Conservation (phyloP, 2,329 filamentous ascomycete genomes). For the Claviceps sorghi region DNA sequence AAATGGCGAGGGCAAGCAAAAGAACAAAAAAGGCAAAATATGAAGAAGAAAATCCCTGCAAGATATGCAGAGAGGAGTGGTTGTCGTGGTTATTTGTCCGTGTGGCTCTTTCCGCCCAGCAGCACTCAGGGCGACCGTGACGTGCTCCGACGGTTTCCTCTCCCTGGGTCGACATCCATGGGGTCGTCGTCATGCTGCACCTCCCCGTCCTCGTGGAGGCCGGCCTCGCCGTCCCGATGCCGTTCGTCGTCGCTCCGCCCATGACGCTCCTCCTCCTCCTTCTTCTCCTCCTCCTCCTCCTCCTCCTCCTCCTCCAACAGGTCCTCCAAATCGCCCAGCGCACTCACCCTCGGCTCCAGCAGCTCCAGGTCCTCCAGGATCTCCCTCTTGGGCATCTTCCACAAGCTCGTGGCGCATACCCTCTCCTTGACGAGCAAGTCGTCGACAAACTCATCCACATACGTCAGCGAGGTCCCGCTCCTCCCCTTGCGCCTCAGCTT, state of each 20-base stretch:
- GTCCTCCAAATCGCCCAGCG: conserved; percentile 65
- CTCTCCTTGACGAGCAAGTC: conserved; percentile 78
- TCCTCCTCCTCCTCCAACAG: conserved; percentile 48
- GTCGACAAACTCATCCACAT: conserved; percentile 86
- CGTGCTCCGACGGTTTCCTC: conserved; percentile 12
- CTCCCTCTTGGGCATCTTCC: conserved; percentile 74
- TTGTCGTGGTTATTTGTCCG: background rate
- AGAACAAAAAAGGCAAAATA: background rate
- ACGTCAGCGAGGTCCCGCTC: conserved; percentile 60
- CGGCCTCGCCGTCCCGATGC: conserved; percentile 10
- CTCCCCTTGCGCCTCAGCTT: conserved; percentile 70
- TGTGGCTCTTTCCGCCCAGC: background rate
- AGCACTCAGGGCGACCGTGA: conserved; percentile 9
- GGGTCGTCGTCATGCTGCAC: conserved; percentile 12
- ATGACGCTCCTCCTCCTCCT: conserved; percentile 27
- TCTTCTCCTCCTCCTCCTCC: conserved; percentile 43
- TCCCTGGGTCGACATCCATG: conserved; percentile 25
- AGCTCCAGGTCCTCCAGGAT: conserved; percentile 79
- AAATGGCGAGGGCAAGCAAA: background rate
- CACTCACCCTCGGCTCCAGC: conserved; percentile 72
- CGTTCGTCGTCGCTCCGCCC: conserved; percentile 10
- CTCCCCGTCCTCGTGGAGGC: conserved; percentile 16
- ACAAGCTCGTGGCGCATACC: conserved; percentile 80
- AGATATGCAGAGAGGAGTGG: background rate
- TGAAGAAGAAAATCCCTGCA: background rate